Conservation (phyloP, 116 monocot species). For the Phalaenopsis hybrid region DNA sequence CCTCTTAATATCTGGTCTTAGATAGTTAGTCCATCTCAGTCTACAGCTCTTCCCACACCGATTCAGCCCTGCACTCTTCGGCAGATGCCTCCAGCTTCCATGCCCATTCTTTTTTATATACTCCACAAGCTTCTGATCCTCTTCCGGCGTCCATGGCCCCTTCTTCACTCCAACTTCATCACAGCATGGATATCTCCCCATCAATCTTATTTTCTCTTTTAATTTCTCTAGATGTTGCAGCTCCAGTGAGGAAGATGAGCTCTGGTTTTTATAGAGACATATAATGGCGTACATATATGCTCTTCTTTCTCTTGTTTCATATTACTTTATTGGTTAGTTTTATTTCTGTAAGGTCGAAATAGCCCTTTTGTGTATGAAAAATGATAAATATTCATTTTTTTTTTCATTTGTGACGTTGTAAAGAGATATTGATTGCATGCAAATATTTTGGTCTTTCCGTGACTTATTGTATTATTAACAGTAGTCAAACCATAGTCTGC, state of each 20-base stretch:
- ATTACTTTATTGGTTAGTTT: neutral
- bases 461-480: neutral
- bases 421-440: no score
- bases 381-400: no score
- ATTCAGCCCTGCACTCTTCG: constrained; percentile 37
- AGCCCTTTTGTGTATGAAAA: no score
- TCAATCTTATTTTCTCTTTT: neutral
- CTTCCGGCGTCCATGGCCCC: constrained; percentile 47
- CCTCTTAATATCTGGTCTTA: constrained; percentile 48
- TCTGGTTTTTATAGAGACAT: no score
- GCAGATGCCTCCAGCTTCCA: constrained; percentile 34
- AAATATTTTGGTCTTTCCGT: neutral
- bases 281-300: no score
- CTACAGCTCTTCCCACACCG: constrained; percentile 62
- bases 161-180: constrained; percentile 23
- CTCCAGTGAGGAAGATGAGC: no score
- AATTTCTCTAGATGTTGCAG: no score
- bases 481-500: neutral
- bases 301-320: neutral
- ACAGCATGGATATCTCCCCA: constrained; percentile 42
- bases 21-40: constrained; percentile 53
- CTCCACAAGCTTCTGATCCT: constrained; percentile 34
- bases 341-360: neutral
- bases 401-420: no score
- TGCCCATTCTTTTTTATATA: constrained; percentile 25